phyloP scores from a whole-genome alignment of 2,329 filamentous ascomycete species.

The Mariannaea elegans region DNA sequence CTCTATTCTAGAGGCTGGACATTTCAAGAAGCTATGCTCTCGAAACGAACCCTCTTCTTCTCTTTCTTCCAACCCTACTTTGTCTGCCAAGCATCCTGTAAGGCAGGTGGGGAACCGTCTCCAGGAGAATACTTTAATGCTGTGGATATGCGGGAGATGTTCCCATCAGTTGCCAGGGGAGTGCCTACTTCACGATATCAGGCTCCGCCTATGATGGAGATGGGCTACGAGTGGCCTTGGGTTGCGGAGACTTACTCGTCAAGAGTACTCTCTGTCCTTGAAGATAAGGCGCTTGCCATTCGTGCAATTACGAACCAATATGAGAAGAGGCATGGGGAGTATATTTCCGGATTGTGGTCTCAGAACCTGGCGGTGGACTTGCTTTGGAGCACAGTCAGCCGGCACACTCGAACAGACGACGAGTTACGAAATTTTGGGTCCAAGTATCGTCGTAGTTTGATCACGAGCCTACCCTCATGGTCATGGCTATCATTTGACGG shows the following conservation, averaged over 20 bases:
- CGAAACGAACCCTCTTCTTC: not conserved
- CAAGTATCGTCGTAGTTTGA: not conserved
- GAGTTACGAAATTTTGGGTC: not conserved
- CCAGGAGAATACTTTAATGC: not conserved
- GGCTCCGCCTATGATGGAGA: not conserved
- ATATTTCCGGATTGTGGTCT: not conserved
- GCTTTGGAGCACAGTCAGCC: not conserved
- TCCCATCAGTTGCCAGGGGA: not conserved
- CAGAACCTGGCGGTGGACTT: not conserved
- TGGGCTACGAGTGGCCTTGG: slow-evolving; percentile 1
- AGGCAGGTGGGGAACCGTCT: not conserved
- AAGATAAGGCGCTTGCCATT: not conserved
- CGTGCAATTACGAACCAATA: too few species aligned
- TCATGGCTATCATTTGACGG: not conserved
- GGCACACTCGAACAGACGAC: not conserved
- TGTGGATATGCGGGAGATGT: not conserved
- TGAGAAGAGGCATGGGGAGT: not conserved
- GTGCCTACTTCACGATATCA: not conserved
- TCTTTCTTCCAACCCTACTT: not conserved
- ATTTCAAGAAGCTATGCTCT: too few species aligned
- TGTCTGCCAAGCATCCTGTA: not conserved
- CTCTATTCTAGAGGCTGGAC: not conserved
- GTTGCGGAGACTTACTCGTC: not conserved
- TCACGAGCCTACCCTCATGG: not conserved
- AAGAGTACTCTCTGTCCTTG: not conserved